Evolutionary conservation across 2,329 filamentous ascomycete species (phyloP).

Genomic region (Trichoderma sp.): DNA sequence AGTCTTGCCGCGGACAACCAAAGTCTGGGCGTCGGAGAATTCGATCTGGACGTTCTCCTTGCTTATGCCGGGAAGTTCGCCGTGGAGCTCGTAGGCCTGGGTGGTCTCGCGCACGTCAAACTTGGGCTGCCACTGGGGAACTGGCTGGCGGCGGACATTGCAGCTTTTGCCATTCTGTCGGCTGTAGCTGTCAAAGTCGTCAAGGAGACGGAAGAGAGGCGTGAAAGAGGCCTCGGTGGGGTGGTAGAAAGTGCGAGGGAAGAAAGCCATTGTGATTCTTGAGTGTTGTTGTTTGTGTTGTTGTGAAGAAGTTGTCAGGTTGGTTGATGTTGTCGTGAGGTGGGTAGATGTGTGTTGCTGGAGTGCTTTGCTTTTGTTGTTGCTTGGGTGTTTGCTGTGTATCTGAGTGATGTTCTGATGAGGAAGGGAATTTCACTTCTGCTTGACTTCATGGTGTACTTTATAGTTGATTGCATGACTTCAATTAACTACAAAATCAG

Average conservation of each 20-base stretch:
- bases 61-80: conserved; percentile 74
- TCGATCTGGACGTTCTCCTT: conserved; percentile 76
- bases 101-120: conserved; percentile 76
- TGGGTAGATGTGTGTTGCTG: background rate
- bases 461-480: conserved; percentile 34
- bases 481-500: conserved; percentile 27
- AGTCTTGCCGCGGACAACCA: conserved; percentile 68
- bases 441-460: conserved; percentile 23
- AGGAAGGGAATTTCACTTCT: background rate
- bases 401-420: conserved; percentile 30
- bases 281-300: background rate
- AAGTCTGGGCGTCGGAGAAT: conserved; percentile 74
- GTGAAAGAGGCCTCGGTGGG: conserved; percentile 55
- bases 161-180: conserved; percentile 37
- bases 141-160: conserved; percentile 30
- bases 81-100: conserved; percentile 72
- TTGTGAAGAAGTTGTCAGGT: background rate
- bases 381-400: conserved; percentile 27
- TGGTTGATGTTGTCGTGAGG: background rate
- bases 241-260: conserved; percentile 55
- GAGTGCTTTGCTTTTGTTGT: background rate
- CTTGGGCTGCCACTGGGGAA: conserved; percentile 68
- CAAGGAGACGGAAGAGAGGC: conserved; percentile 64
- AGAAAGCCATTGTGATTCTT: conserved; percentile 56
- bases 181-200: conserved; percentile 62